A percentile compares a stretch with the other conserved stretches of the same genome.
These are phyloP conservation scores for Musa schizocarpa DNA, from an alignment of 176 grass and related monocot species.

Conservation along the genomic window DNA sequence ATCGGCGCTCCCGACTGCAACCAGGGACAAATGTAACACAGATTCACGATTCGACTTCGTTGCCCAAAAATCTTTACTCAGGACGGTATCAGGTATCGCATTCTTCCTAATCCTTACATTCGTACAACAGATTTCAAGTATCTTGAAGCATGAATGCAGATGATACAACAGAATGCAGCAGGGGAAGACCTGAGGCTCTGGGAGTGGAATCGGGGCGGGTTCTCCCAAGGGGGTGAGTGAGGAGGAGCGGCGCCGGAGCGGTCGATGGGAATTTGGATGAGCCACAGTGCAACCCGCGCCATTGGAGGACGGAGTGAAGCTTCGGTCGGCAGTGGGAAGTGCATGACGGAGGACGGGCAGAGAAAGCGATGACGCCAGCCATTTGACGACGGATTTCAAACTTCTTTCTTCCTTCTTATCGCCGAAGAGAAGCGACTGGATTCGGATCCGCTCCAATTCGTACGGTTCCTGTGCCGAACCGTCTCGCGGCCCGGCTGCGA, in stretches of 20 bases:
- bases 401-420: too few relatives aligned
- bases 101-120: too few relatives aligned
- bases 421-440: too few relatives aligned
- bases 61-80: not conserved
- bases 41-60: not conserved
- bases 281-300: not conserved
- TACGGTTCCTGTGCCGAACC: too few relatives aligned
- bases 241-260: not conserved
- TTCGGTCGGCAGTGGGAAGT: not conserved
- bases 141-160: too few relatives aligned
- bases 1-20: constrained; percentile 43
- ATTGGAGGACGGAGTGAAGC: not conserved
- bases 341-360: not conserved
- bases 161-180: not conserved
- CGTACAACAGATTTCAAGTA: too few relatives aligned
- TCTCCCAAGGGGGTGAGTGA: too few relatives aligned
- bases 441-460: too few relatives aligned
- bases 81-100: not conserved
- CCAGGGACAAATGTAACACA: not conserved
- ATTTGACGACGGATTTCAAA: too few relatives aligned
- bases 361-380: not conserved
- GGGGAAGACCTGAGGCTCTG: not conserved
- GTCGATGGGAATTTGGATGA: not conserved
- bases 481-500: too few relatives aligned
- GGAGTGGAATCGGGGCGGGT: not conserved